Base-by-base conservation (phyloP, 2,329 filamentous ascomycete species). In the Sarocladiaceae sp. region DNA sequence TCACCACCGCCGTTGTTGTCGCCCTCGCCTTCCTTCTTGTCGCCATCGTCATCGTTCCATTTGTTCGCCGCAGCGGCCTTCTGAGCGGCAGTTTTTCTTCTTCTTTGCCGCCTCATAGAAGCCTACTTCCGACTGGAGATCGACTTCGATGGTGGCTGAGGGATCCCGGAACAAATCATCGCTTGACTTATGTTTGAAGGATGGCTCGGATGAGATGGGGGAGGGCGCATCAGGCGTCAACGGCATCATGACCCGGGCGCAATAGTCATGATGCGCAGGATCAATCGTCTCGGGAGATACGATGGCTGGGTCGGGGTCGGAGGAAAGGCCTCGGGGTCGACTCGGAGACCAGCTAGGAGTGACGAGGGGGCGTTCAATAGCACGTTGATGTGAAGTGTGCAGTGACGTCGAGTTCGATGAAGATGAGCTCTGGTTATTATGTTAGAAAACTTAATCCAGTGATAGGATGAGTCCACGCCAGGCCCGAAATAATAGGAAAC, bases 101-200 rank as follows among this genome's bases (percentile, higher is more conserved):
- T 79, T 80, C 57, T 78, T 76, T 2, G 70, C 75, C 33, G 73
- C 75, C 61, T 85, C 76, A 50, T 73, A 71, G 67, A 75, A 81
- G 47, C 74, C 78, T 37, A 79, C 71, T 50, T 76, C 67, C 23
- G 75, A 79, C 20, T 71, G 71, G 53, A 87, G 80, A 61, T 88
- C 83, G 49, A 88, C 69, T 26, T 71, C 66, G 18, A 70, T 62
- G 35, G 68, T 64, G 58, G 70, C 66, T 33, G 64, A 68, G n/a
- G 75, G 76, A 57, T 80, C 75, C 36, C 57, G 57, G 29, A 82
- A 67, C 5, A 80, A 59, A 59, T 66, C 64, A 55, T 67, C 49
- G 49, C 40, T 51, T 11, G 37, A 51, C 22, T 35, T 33, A 17
- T 51, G 49, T 20, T 40, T 31, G 12, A 3, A 15, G 8, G 22